Evolutionary conservation across 441 rosid species (phyloP).

Genomic region (Adansonia grandidieri): DNA sequence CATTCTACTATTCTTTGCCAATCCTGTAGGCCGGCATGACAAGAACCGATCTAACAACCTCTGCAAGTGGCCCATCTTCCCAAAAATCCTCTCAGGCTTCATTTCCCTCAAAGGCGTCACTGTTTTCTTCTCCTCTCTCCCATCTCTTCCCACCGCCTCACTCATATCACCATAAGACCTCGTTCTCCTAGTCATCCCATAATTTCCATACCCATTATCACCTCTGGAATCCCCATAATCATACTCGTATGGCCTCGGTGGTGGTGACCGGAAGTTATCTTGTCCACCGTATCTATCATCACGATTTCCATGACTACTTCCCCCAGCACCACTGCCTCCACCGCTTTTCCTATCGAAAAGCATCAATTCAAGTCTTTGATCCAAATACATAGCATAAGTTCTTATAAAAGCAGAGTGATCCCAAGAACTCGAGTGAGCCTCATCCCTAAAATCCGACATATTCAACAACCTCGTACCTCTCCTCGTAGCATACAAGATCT

Average conservation of each 20-base stretch:
- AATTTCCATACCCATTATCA: constrained; percentile 45
- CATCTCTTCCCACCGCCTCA: constrained; percentile 63
- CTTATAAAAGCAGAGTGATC: constrained; percentile 92
- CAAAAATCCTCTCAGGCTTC: constrained; percentile 82
- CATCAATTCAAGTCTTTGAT: constrained; percentile 76
- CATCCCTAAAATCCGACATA: constrained; percentile 89
- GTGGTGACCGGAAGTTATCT: constrained; percentile 75
- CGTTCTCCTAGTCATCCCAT: constrained; percentile 66
- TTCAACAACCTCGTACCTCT: constrained; percentile 85
- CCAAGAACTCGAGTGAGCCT: constrained; percentile 97
- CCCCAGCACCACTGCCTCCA: constrained; percentile 34
- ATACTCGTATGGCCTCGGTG: constrained; percentile 60
- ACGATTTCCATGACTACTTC: constrained; percentile 50
- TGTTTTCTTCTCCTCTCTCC: constrained; percentile 50
- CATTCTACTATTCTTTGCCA: constrained; percentile 80
- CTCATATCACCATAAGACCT: constrained; percentile 85
- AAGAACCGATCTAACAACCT: constrained; percentile 85
- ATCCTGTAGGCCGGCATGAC: constrained; percentile 79
- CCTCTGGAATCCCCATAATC: constrained; percentile 64
- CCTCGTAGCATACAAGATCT: constrained; percentile 79
- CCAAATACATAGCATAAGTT: constrained; percentile 83
- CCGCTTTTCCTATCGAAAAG: constrained; percentile 63
- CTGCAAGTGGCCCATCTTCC: constrained; percentile 86
- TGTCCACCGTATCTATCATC: constrained; percentile 55
- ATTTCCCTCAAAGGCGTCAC: constrained; percentile 88